phyloP scores from a whole-genome alignment of 768 basidiomycete species.

The Auricularia cornea region DNA sequence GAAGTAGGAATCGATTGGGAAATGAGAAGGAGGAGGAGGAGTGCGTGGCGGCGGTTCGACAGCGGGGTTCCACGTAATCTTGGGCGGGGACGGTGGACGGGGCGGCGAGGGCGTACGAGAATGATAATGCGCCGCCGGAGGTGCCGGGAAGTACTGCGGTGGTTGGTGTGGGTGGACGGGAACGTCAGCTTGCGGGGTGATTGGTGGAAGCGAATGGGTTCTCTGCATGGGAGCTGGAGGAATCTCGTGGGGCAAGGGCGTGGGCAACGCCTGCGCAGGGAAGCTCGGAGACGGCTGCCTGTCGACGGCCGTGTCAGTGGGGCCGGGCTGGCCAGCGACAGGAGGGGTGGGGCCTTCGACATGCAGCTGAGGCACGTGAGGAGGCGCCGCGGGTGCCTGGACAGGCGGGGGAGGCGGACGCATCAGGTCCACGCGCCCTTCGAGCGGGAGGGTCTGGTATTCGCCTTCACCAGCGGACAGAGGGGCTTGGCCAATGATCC shows the following conservation, averaged over 20 bases:
- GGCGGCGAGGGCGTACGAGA: slow-evolving; percentile 16
- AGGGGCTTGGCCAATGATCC: slow-evolving; percentile 5
- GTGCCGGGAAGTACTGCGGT: neutral
- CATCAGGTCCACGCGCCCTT: slow-evolving; percentile 85
- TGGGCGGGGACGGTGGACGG: slow-evolving; percentile 51
- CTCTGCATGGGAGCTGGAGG: slow-evolving; percentile 53
- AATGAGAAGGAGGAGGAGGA: slow-evolving; percentile 45
- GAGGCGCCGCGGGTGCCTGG: slow-evolving; percentile 5
- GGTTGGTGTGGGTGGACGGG: neutral
- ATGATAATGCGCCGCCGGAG: slow-evolving; percentile 8
- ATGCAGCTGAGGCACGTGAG: neutral
- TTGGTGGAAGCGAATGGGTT: slow-evolving; percentile 40
- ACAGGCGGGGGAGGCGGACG: slow-evolving; percentile 33
- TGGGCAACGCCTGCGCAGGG: slow-evolving; percentile 36
- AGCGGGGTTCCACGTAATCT: slow-evolving; percentile 74
- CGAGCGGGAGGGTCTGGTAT: slow-evolving; percentile 75
- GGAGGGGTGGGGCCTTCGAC: neutral
- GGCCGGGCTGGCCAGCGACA: neutral
- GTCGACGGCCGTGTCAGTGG: neutral
- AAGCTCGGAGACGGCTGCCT: neutral
- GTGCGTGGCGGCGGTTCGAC: slow-evolving; percentile 68
- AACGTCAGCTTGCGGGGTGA: slow-evolving; percentile 8
- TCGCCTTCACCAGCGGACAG: slow-evolving; percentile 45
- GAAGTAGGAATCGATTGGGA: slow-evolving; percentile 71
- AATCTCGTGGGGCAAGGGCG: slow-evolving; percentile 52